These are phyloP conservation scores for Neurospora terricola DNA, from an alignment of 495 filamentous ascomycete species.

Conservation along the genomic window DNA sequence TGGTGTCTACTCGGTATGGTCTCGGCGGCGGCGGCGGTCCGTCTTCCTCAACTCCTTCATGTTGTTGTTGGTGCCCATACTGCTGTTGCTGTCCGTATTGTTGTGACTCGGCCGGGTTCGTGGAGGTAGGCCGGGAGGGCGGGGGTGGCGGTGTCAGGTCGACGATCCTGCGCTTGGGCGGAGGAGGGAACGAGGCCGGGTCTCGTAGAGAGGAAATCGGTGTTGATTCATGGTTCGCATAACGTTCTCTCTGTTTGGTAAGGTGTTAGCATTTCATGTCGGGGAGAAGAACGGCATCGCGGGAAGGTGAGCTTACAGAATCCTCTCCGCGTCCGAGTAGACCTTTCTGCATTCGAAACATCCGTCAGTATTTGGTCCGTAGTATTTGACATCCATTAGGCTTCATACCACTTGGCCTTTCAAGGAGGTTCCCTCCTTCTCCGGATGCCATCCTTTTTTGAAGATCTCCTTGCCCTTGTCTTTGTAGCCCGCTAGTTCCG, in stretches of 20 bases:
- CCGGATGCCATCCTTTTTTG: conserved; percentile 35
- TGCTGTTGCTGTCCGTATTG: conserved; percentile 22
- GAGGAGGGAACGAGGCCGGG: conserved; percentile 74
- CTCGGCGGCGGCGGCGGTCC: conserved; percentile 45
- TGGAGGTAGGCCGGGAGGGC: conserved; percentile 2
- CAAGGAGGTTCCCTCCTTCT: conserved; percentile 27
- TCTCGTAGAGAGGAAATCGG: conserved; percentile 76
- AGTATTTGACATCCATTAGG: background rate
- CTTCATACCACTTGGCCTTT: conserved; percentile 32
- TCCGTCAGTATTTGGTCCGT: background rate
- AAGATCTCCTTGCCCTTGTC: conserved; percentile 25
- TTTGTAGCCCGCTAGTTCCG: background rate
- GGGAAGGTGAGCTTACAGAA: conserved; percentile 1
- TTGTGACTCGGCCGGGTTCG: background rate
- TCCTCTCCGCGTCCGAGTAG: conserved; percentile 28
- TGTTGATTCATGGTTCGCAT: conserved; percentile 4
- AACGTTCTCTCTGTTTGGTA: background rate
- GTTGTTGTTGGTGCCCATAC: conserved; percentile 26
- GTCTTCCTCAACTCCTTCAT: conserved; percentile 25
- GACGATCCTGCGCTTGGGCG: conserved; percentile 50
- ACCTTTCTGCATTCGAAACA: conserved; percentile 28
- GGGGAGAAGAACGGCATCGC: background rate
- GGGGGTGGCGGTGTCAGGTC: conserved; percentile 3
- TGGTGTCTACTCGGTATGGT: conserved; percentile 62
- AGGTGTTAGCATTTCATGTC: background rate